Percentiles rank a stretch among this genome's conserved stretches.
Evolutionary conservation across 2,329 filamentous ascomycete species (phyloP).

Genomic region (Pestalotiopsis sp.): DNA sequence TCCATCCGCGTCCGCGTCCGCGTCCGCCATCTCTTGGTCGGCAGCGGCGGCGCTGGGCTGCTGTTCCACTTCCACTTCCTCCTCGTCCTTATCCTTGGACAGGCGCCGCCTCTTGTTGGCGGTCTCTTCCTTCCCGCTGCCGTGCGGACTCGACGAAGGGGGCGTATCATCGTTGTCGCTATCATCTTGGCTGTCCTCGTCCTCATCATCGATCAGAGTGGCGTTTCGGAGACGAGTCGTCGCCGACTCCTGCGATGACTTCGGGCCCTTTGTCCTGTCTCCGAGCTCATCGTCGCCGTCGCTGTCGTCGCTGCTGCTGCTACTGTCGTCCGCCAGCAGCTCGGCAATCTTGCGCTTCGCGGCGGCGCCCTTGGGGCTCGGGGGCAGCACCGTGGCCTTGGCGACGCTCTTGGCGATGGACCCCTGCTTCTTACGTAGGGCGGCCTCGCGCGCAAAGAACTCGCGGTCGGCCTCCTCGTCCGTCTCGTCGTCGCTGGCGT

Average conservation of each 20-base stretch:
- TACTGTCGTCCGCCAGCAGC: slow-evolving; percentile 30
- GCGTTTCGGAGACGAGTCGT: slow-evolving; percentile 21
- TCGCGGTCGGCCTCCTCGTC: slow-evolving; percentile 72
- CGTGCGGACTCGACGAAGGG: slow-evolving; percentile 41
- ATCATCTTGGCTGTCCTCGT: slow-evolving; percentile 30
- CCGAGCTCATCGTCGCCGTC: slow-evolving; percentile 12
- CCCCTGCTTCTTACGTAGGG: slow-evolving; percentile 58
- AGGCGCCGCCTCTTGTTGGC: slow-evolving; percentile 30
- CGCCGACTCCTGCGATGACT: slow-evolving; percentile 24
- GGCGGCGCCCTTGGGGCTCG: slow-evolving; percentile 18
- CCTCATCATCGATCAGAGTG: slow-evolving; percentile 22
- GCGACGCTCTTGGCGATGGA: slow-evolving; percentile 41
- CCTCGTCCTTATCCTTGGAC: slow-evolving; percentile 19
- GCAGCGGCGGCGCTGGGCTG: slow-evolving; percentile 22
- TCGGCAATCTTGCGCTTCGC: slow-evolving; percentile 33
- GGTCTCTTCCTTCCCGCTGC: slow-evolving; percentile 13
- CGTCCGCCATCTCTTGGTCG: slow-evolving; percentile 32
- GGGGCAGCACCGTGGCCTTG: slow-evolving; percentile 12
- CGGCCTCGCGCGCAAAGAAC: slow-evolving; percentile 80
- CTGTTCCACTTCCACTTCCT: too few species aligned
- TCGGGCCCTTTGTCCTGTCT: slow-evolving; percentile 10
- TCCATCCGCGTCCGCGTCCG: slow-evolving; percentile 37
- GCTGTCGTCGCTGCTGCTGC: slow-evolving; percentile 30
- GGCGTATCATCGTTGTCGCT: slow-evolving; percentile 39
- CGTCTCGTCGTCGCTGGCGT: slow-evolving; percentile 86